Conservation (phyloP, 2,329 filamentous ascomycete genomes). For the Zalaria obscura region DNA sequence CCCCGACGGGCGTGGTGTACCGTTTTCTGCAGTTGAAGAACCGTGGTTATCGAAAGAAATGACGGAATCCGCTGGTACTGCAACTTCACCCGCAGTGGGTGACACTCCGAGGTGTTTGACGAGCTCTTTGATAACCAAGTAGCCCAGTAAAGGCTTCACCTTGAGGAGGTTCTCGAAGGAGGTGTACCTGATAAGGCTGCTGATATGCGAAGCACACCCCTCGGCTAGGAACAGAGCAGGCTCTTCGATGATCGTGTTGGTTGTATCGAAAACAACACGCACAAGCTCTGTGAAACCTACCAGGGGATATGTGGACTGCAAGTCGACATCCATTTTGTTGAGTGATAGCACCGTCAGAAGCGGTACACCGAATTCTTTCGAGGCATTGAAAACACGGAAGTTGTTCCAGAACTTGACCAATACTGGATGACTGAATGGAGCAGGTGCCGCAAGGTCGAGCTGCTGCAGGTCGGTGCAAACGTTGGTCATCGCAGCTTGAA, state of each 20-base stretch:
- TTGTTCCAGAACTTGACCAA: conserved; percentile 1
- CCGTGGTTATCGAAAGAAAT: background rate
- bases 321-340: background rate
- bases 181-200: background rate
- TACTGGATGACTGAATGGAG: background rate
- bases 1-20: background rate
- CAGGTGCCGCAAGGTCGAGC: background rate
- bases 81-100: no score
- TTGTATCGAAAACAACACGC: conserved; percentile 1
- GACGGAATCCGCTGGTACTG: no score
- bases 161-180: conserved; percentile 1
- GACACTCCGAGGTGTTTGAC: background rate
- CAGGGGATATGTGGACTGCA: background rate
- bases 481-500: background rate
- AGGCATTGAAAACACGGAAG: conserved; percentile 2
- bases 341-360: background rate
- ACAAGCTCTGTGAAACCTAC: conserved; percentile 3
- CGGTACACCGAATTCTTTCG: background rate
- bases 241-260: background rate
- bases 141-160: background rate
- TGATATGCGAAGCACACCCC: conserved; percentile 3
- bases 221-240: background rate
- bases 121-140: conserved; percentile 1
- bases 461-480: background rate
- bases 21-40: background rate